phyloP scores from a whole-genome alignment of 495 filamentous ascomycete species.

The Tuber microsphaerosporum region DNA sequence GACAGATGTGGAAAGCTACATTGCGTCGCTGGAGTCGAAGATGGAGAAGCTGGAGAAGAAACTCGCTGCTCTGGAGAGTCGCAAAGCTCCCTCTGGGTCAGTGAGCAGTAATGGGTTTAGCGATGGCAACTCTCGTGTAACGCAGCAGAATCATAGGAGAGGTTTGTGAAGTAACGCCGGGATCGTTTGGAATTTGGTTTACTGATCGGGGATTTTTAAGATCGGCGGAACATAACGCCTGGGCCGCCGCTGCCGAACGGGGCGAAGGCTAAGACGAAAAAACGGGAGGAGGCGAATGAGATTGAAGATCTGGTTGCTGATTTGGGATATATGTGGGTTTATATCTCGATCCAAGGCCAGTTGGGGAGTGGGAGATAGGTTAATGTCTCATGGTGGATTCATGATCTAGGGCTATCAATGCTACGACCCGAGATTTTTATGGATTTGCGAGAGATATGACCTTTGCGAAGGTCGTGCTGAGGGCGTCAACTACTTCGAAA shows the following conservation, averaged over 20 bases:
- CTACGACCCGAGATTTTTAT: slow-evolving; percentile 84
- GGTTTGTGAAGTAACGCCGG: background rate
- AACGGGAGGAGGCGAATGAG: slow-evolving; percentile 61
- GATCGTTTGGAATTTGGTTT: background rate
- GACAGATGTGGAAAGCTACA: slow-evolving; percentile 55
- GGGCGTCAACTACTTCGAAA: slow-evolving; percentile 56
- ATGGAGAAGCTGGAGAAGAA: slow-evolving; percentile 73
- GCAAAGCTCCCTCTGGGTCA: slow-evolving; percentile 11
- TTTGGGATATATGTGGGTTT: slow-evolving; percentile 66
- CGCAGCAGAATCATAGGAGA: background rate
- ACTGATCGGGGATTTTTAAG: slow-evolving; percentile 6
- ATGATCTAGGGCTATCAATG: slow-evolving; percentile 67
- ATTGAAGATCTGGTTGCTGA: slow-evolving; percentile 74
- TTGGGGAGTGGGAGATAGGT: slow-evolving; percentile 3
- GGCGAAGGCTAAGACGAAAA: slow-evolving; percentile 23
- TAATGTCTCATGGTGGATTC: slow-evolving; percentile 12
- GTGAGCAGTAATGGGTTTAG: background rate
- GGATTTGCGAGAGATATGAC: slow-evolving; percentile 76
- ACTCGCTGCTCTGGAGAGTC: slow-evolving; percentile 32
- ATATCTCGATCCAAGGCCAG: background rate
- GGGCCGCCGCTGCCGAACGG: background rate
- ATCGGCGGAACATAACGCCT: slow-evolving; percentile 9
- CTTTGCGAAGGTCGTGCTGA: slow-evolving; percentile 73
- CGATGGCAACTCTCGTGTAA: background rate
- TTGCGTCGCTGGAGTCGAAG: slow-evolving; percentile 79